Conservation (phyloP, 116 monocot species). For the Iris pallida region DNA sequence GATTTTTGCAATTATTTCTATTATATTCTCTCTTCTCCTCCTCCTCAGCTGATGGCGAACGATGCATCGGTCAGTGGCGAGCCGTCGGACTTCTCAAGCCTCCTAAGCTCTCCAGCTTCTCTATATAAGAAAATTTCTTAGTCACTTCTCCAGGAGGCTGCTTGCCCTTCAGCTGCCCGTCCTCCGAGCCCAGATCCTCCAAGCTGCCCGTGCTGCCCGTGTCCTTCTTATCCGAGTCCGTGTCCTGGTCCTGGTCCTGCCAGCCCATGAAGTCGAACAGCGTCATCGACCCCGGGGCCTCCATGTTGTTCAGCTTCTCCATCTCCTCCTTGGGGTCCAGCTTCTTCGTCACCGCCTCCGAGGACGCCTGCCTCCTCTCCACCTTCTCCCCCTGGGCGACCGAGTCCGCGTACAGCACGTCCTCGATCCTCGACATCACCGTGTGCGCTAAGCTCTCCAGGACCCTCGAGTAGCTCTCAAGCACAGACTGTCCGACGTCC, state of each 20-base stretch:
- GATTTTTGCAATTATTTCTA: too few relatives aligned
- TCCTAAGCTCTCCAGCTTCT: conserved; percentile 47
- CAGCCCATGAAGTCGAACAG: conserved; percentile 71
- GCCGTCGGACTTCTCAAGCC: conserved; percentile 34
- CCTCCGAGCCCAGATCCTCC: conserved; percentile 8
- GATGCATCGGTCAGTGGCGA: conserved; percentile 34
- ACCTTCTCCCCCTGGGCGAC: conserved; percentile 24
- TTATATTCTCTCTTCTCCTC: background rate
- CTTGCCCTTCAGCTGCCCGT: conserved; percentile 32
- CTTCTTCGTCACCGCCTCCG: conserved; percentile 6
- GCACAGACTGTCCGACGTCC: conserved; percentile 76
- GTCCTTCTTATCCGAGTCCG: conserved; percentile 20
- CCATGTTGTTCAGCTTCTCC: conserved; percentile 58
- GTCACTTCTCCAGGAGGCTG: conserved; percentile 26
- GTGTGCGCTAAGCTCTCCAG: conserved; percentile 72
- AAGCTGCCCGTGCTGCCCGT: conserved; percentile 15
- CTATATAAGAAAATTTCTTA: conserved; percentile 53
- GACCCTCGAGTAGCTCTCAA: conserved; percentile 87
- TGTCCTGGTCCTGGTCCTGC: conserved; percentile 33
- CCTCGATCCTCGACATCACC: conserved; percentile 80
- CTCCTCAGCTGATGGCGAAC: background rate
- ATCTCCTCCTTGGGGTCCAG: conserved; percentile 51
- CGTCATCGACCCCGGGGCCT: conserved; percentile 37
- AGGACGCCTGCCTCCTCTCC: background rate
- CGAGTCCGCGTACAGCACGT: conserved; percentile 65